Evolutionary conservation across 2,329 filamentous ascomycete species (phyloP).

Genomic region (Epichloe elymi): DNA sequence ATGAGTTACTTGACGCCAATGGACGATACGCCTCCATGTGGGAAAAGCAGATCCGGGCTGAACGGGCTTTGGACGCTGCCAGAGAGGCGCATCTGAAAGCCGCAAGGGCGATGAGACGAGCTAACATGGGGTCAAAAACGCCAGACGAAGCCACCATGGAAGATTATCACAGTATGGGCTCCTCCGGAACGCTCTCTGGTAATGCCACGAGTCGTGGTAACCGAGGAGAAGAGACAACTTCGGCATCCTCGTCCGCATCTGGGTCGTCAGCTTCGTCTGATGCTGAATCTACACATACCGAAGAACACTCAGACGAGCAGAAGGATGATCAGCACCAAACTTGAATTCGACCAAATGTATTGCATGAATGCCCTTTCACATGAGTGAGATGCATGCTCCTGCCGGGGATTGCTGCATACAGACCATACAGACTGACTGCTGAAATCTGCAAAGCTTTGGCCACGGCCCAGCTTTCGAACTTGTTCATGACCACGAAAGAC

Average conservation of each 20-base stretch:
- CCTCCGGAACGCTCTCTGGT: conserved; percentile 28
- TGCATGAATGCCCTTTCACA: background rate
- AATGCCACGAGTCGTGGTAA: conserved; percentile 20
- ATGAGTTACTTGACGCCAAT: conserved; percentile 54
- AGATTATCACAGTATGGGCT: conserved; percentile 32
- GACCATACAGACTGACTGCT: background rate
- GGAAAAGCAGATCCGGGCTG: conserved; percentile 74
- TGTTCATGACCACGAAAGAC: background rate
- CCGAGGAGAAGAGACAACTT: conserved; percentile 18
- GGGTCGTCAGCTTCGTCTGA: conserved; percentile 22
- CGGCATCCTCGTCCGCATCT: conserved; percentile 13
- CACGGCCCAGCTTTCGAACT: background rate
- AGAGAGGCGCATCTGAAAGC: conserved; percentile 24
- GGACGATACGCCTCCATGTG: conserved; percentile 78
- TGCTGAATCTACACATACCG: conserved; percentile 22
- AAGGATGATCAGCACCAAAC: background rate
- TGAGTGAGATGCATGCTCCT: background rate
- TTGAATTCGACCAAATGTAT: background rate
- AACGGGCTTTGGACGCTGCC: conserved; percentile 40
- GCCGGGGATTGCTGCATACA: background rate
- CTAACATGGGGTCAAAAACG: conserved; percentile 31
- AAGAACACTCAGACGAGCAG: conserved; percentile 2
- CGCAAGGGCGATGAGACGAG: conserved; percentile 29
- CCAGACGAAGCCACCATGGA: conserved; percentile 28
- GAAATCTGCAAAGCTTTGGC: conserved; percentile 2